Evolutionary conservation across 2,329 filamentous ascomycete species (phyloP), one percentile per base, ranked within the genome.

Genomic region (Colletotrichum scovillei): DNA sequence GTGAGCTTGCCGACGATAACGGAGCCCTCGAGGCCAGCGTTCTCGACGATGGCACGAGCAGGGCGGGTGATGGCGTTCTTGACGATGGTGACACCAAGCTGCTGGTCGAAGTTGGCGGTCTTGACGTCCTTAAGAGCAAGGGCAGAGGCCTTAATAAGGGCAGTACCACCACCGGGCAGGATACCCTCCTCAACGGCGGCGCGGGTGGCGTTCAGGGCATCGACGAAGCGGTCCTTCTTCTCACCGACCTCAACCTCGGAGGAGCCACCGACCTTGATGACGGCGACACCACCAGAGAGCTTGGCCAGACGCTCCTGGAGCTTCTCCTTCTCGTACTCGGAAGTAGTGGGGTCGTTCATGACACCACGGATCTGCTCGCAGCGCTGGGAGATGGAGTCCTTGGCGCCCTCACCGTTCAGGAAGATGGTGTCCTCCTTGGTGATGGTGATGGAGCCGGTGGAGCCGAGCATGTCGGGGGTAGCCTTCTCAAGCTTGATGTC

Each of bases 251-350:
- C 97, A 77, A 99, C 96, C 88, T 99, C 97, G 76, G 96, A 98
- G 76, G 95, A 91, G 84, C 97, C 97, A 80, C 97, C 97, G 76
- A 99, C 97, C 91, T 97, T 98, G 91, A 99, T 98, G 86, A 99
- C 97, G 79, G 97, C 97, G 80, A 99, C 97, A 90, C 97, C 97
- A 77, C 97, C 97, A 78, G 97, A 98, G 78, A 99, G 94, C 92
- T 99, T 99, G 79, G 97, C 97, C 75, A 99, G 94, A 88, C 97
- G 97, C 90, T 99, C 97, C 89, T 98, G 97, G 77, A 99, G 94
- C 92, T 99, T 99, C 93, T 99, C 97, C 92, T 98, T 98, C 92
- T 99, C 97, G 88, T 99, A 99, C 82, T 99, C 97, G 62, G 95
- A 98, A 76, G 97, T 99, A 79, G 91, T 92, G 77, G 96, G 93